Evolutionary conservation across 2,329 filamentous ascomycete genomes (phyloP), one percentile per base, ranked within the genome.

Genomic region (Hysterium pulicare): DNA sequence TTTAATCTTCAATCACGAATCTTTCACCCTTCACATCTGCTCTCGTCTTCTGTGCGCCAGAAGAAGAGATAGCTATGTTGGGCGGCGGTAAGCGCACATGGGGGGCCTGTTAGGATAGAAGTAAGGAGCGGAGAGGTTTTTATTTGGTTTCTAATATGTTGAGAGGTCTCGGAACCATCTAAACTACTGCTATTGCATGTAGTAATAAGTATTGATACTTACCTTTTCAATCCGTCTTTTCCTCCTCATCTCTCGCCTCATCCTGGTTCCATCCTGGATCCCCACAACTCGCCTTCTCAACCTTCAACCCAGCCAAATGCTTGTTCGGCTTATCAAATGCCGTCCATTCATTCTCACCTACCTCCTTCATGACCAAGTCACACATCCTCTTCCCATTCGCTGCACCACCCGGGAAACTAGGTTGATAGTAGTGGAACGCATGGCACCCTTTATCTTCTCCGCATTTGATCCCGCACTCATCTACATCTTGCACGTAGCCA

Each of bases 391-490:
- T 15, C n/a, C 47, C 41, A 38, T 44, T 36, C 6, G 42, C 23
- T 11, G 22, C 19, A 5, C 47, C 45, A 16, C 39, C 33, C 2
- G 44, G 40, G 30, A 45, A 35, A n/a, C n/a, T 32, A 11, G 38
- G 26, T 21, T 44, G 42, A 35, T 44, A 44, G 28, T 38, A 46
- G 16, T 44, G 41, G 38, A 46, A 48, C 8, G 20, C 42, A 17
- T 46, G 16, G n/a, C 42, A 46, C 8, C 28, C 23, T 3, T 40
- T 35, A n/a, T 45, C 42, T 13, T 37, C 22, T 7, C 33, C 38
- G 26, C 39, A 41, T 17, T 22, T 34, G 31, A 37, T 28, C 23
- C 23, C 38, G 20, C 45, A 47, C 32, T 46, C 45, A 22, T 44
- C 33, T 5, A 32, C 33, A 21, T 22, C 30, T 10, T 21, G 7